phyloP scores from a whole-genome alignment of 768 basidiomycete species.

The Tricholomella constricta region DNA sequence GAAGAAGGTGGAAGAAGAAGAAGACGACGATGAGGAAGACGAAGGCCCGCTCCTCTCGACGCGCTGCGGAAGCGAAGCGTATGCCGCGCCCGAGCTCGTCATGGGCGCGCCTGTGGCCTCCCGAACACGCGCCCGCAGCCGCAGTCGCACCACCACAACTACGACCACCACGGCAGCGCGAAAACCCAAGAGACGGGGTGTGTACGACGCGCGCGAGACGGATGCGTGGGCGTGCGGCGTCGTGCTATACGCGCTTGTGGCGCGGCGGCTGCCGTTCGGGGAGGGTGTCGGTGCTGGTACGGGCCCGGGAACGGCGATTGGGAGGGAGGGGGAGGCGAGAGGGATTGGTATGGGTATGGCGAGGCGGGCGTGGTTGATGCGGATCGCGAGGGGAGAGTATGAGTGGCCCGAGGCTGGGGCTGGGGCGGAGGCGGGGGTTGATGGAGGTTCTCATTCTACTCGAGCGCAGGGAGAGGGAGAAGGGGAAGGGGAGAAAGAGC shows the following conservation, averaged over 20 bases:
- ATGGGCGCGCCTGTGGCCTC: slow-evolving; percentile 39
- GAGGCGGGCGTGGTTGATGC: slow-evolving; percentile 65
- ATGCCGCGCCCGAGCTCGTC: slow-evolving; percentile 80
- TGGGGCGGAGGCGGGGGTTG: slow-evolving; percentile 2
- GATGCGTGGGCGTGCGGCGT: slow-evolving; percentile 92
- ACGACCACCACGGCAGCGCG: too few relatives aligned
- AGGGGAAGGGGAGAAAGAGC: slow-evolving; percentile 27
- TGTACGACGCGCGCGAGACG: slow-evolving; percentile 83
- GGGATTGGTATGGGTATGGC: slow-evolving; percentile 32
- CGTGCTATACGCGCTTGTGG: slow-evolving; percentile 79
- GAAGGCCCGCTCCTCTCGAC: slow-evolving; percentile 63
- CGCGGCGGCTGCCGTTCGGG: slow-evolving; percentile 74
- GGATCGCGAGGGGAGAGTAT: slow-evolving; percentile 81
- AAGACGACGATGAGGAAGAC: slow-evolving; percentile 21
- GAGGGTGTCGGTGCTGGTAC: slow-evolving; percentile 41
- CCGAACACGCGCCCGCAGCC: not conserved
- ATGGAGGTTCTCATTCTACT: not conserved
- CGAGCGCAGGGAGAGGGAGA: not conserved
- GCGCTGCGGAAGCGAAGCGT: slow-evolving; percentile 86
- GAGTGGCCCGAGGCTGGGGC: slow-evolving; percentile 54
- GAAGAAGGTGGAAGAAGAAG: not conserved
- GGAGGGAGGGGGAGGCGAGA: slow-evolving; percentile 42
- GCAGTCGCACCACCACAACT: not conserved
- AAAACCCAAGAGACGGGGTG: slow-evolving; percentile 31
- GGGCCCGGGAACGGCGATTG: slow-evolving; percentile 21